Evolutionary conservation across 441 rosid species (phyloP).

Genomic region (Adansonia gregorii): DNA sequence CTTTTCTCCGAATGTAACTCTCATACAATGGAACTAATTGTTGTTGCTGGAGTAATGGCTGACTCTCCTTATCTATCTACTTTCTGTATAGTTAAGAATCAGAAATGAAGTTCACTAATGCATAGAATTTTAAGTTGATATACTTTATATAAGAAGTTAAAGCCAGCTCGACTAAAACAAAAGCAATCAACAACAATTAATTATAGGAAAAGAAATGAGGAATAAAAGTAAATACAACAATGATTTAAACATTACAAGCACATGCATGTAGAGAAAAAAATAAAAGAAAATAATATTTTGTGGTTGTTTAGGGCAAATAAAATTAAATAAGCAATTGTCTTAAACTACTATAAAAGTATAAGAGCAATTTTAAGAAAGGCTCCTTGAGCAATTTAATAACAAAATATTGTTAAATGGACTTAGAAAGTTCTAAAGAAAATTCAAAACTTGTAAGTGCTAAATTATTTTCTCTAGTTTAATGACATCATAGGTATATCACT

Average conservation of each 20-base stretch:
- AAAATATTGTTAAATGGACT: neutral
- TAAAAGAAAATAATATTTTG: neutral
- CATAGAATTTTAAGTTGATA: neutral
- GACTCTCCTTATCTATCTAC: neutral
- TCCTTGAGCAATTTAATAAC: neutral
- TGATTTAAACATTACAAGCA: too few species aligned
- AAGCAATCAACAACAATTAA: neutral
- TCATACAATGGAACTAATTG: conserved; percentile 11
- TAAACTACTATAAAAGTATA: neutral
- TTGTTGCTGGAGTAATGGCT: conserved; percentile 1
- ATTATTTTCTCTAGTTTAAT: neutral
- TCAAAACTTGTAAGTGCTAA: neutral
- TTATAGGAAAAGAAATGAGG: too few species aligned
- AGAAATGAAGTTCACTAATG: neutral
- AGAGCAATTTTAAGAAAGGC: neutral
- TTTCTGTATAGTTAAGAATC: conserved; percentile 1
- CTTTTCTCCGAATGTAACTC: conserved; percentile 16
- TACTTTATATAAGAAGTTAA: neutral
- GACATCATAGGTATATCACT: too few species aligned
- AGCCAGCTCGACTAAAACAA: neutral
- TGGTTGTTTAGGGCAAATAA: neutral
- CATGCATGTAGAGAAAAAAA: too few species aligned
- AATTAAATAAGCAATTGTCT: neutral
- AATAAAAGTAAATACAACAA: too few species aligned
- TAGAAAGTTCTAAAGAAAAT: neutral